Evolutionary conservation across 257 asterid species (phyloP).

Genomic region (Lantana camara): DNA sequence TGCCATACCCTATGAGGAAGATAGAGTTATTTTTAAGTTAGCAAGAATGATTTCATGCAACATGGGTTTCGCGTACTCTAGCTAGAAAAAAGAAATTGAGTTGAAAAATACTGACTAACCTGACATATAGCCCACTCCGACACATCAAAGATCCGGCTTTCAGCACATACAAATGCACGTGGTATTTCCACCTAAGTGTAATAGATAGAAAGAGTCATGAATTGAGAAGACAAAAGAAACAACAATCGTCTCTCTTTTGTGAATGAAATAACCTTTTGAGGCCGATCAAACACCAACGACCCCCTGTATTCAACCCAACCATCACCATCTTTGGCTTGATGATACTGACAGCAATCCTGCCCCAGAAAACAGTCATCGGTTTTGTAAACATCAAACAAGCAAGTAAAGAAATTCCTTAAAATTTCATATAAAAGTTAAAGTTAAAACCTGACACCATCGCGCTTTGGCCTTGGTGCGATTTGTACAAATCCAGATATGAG

Average conservation of each 20-base stretch:
- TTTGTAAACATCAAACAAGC: conserved; percentile 15
- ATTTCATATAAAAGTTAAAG: conserved; percentile 12
- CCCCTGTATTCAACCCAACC: conserved; percentile 99
- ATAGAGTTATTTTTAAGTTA: background rate
- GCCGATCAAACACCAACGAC: conserved; percentile 76
- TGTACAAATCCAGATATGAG: conserved; percentile 97
- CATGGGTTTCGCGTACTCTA: too few relatives aligned
- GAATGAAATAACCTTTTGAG: conserved; percentile 53
- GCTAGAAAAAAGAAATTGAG: too few relatives aligned
- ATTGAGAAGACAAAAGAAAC: too few relatives aligned
- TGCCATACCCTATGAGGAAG: conserved; percentile 71
- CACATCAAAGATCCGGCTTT: conserved; percentile 91
- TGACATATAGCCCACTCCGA: conserved; percentile 99
- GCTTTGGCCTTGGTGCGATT: conserved; percentile 89
- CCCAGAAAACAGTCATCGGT: conserved; percentile 28
- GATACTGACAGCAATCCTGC: conserved; percentile 98
- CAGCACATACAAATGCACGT: conserved; percentile 97
- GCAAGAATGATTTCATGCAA: background rate
- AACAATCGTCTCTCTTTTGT: too few relatives aligned
- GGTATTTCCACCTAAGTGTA: conserved; percentile 32
- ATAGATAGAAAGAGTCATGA: background rate
- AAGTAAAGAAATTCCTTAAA: background rate
- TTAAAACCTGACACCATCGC: conserved; percentile 95
- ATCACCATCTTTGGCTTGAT: conserved; percentile 98
- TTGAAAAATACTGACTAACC: conserved; percentile 47